These are phyloP conservation scores for Ceraceosorus bombacis DNA, from an alignment of 1,284 basidiomycete species.

Conservation along the genomic window DNA sequence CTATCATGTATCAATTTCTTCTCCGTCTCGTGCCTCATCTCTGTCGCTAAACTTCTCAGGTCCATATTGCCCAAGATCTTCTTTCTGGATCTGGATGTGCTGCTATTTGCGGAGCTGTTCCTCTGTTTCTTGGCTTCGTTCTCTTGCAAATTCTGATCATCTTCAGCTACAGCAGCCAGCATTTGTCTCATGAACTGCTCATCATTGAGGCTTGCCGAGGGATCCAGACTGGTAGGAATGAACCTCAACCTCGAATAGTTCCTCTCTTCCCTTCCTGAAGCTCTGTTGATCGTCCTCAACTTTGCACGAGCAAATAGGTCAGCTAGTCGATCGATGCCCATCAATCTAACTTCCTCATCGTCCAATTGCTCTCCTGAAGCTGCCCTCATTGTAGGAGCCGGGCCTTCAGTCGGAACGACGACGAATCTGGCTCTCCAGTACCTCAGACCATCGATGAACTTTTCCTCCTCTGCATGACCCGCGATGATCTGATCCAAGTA, in stretches of 20 bases:
- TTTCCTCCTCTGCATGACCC: slow-evolving; percentile 38
- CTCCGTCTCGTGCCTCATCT: slow-evolving; percentile 22
- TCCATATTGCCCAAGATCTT: background rate
- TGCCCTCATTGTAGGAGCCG: slow-evolving; percentile 55
- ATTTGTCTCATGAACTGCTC: slow-evolving; percentile 40
- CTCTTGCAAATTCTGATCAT: slow-evolving; percentile 14
- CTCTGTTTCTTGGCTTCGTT: background rate
- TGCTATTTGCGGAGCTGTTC: background rate
- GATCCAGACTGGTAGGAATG: slow-evolving; percentile 45
- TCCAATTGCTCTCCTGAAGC: slow-evolving; percentile 50
- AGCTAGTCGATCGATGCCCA: slow-evolving; percentile 83
- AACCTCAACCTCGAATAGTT: slow-evolving; percentile 23
- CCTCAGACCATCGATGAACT: slow-evolving; percentile 38
- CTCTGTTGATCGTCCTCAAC: slow-evolving; percentile 17
- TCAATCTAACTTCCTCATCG: slow-evolving; percentile 76
- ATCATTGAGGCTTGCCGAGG: slow-evolving; percentile 39
- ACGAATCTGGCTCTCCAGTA: slow-evolving; percentile 96
- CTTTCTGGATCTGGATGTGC: background rate
- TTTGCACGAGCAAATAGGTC: slow-evolving; percentile 60
- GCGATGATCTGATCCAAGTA: slow-evolving; percentile 50
- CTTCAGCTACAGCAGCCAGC: slow-evolving; percentile 21
- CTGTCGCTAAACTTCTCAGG: background rate
- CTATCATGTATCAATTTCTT: slow-evolving; percentile 43
- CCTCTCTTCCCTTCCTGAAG: background rate
- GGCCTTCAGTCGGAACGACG: slow-evolving; percentile 73